Evolutionary conservation across 805 yeast genomes (phyloP).

Genomic region (Candida qinlingensis): DNA sequence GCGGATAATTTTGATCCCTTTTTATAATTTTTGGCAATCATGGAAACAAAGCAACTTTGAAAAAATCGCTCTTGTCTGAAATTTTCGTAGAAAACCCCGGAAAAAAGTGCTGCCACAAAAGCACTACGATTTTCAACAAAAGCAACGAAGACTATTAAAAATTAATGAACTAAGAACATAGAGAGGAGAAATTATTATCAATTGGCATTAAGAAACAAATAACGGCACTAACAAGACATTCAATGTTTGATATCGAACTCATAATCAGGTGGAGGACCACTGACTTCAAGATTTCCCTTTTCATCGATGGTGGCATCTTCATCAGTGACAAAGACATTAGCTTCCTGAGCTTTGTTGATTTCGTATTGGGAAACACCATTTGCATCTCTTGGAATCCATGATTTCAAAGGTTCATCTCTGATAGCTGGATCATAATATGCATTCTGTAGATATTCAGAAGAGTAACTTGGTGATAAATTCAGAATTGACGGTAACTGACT

Average conservation of each 20-base stretch:
- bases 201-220: not conserved
- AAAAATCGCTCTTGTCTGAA: no score
- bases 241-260: constrained; percentile 31
- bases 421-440: constrained; percentile 55
- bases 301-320: constrained; percentile 54
- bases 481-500: constrained; percentile 31
- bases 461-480: constrained; percentile 29
- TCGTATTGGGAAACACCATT: constrained; percentile 62
- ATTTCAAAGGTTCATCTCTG: constrained; percentile 49
- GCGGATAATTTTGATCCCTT: no score
- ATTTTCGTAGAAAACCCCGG: no score
- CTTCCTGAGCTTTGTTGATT: constrained; percentile 46
- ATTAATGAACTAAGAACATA: not conserved
- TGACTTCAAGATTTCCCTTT: constrained; percentile 46
- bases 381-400: constrained; percentile 69
- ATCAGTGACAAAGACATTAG: constrained; percentile 50
- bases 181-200: no score
- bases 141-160: no score
- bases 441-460: constrained; percentile 25
- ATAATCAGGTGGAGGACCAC: constrained; percentile 69
- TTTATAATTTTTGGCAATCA: no score
- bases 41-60: no score
- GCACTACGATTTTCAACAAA: no score
- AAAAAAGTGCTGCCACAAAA: no score
- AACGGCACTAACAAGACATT: not conserved